Base-by-base conservation (phyloP, 2,329 filamentous ascomycete species). In the Verruconis gallopava region DNA sequence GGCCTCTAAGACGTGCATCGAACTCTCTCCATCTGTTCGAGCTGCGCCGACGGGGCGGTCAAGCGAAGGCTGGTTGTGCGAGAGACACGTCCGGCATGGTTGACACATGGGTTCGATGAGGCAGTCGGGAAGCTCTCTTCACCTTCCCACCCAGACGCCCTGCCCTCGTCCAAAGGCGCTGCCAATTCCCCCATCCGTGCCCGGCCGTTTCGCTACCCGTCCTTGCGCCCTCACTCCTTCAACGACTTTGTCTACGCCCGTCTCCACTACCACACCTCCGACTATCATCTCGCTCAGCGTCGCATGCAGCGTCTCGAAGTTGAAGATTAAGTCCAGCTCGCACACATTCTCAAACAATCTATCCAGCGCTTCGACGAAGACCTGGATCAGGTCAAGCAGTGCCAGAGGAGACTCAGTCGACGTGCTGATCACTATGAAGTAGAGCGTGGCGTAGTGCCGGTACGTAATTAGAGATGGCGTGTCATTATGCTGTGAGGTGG, bases 321-420 rank as follows among this genome's bases (percentile, higher is more conserved):
- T 96, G 68, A 98, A 98, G 60, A 98, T 98, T 51, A 98, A 72
- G 61, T 98, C 88, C 43, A 98, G 70, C 67, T 98, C 91, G 71
- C 91, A 98, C 6, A 98, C 91, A 59, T 98, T 95, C 65, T 96
- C 91, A 58, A 98, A 98, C 32, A 98, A 71, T 49, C 85, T 78
- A 61, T 98, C 91, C 25, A 98, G 73, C 1, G 89, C 80, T 63
- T 98, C 91, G 48, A 98, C 91, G 55, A 95, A 98, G 46, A 98
- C 91, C 63, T 98, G 91, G 50, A 98, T 96, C 42, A 98, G 68
- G 61, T 98, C 91, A 47, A 98, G 86, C 18, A 98, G 73, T 1
- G 91, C 91, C 3, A 98, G 79, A 1, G 91, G 91, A 1, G 85
- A 94, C 63, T 98, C 91, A 45, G 91, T 95, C 4, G 86, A 85